phyloP scores from a whole-genome alignment of 2,329 filamentous ascomycete genomes.

The Aspergillus sp. region DNA sequence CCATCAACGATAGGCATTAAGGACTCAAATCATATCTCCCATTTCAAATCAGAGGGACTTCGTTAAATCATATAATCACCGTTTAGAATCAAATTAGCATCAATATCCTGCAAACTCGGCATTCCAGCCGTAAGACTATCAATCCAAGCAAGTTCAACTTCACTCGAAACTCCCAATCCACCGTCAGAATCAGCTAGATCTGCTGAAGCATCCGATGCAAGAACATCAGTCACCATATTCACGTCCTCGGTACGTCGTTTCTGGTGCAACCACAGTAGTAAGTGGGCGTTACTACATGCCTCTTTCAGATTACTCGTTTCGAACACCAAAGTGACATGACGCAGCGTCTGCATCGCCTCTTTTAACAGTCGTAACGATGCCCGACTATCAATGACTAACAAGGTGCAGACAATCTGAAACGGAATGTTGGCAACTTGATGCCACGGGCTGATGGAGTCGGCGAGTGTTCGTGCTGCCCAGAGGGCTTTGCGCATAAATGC shows the following conservation, averaged over 20 bases:
- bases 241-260: slow-evolving; percentile 37
- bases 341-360: slow-evolving; percentile 47
- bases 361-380: slow-evolving; percentile 44
- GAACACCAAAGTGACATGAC: slow-evolving; percentile 37
- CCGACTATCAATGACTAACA: slow-evolving; percentile 51
- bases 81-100: background rate
- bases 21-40: no score
- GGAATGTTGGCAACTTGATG: slow-evolving; percentile 57
- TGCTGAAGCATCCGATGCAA: background rate
- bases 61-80: no score
- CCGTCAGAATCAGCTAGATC: background rate
- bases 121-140: background rate
- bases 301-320: slow-evolving; percentile 46
- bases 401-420: slow-evolving; percentile 52
- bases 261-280: slow-evolving; percentile 50
- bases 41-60: no score
- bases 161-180: background rate
- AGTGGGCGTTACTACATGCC: slow-evolving; percentile 47
- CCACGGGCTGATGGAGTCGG: slow-evolving; percentile 46
- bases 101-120: background rate
- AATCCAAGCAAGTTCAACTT: background rate
- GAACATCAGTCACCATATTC: slow-evolving; percentile 18
- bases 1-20: no score
- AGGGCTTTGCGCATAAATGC: slow-evolving; percentile 40
- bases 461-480: slow-evolving; percentile 41